phyloP scores from a whole-genome alignment of 306 rosid genomes.

The Trichosanthes cucumerina region DNA sequence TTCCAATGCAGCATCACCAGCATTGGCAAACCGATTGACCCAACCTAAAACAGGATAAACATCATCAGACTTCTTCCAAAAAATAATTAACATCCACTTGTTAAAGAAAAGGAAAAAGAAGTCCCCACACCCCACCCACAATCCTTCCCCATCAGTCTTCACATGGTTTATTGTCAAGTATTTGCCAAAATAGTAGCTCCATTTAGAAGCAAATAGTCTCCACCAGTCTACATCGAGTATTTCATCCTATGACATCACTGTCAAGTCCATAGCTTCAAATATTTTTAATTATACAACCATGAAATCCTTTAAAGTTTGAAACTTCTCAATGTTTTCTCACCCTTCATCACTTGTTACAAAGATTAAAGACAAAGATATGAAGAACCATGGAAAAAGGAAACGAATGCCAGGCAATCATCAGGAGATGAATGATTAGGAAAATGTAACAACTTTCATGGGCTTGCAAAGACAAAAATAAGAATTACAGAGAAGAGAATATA shows the following conservation, averaged over 20 bases:
- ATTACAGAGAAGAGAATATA: background rate
- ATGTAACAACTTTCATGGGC: background rate
- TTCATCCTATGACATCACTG: background rate
- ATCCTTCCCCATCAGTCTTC: background rate
- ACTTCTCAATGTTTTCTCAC: background rate
- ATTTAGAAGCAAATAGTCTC: background rate
- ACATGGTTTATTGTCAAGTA: background rate
- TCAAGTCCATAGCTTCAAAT: background rate
- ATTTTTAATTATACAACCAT: background rate
- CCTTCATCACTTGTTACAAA: background rate
- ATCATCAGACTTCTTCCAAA: background rate
- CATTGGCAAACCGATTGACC: constrained; percentile 99
- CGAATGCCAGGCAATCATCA: background rate
- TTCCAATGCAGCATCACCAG: constrained; percentile 97
- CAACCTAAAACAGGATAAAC: constrained; percentile 53
- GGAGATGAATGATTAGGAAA: background rate
- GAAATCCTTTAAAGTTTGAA: background rate
- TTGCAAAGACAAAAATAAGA: background rate
- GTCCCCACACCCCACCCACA: background rate
- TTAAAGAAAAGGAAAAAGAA: background rate
- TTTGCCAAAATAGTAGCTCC: background rate
- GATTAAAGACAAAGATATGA: background rate
- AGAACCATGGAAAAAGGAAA: background rate
- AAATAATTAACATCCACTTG: background rate
- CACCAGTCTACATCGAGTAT: background rate